phyloP scores from a whole-genome alignment of 1,139 yeast genomes.

The Geotrichum siamense region DNA sequence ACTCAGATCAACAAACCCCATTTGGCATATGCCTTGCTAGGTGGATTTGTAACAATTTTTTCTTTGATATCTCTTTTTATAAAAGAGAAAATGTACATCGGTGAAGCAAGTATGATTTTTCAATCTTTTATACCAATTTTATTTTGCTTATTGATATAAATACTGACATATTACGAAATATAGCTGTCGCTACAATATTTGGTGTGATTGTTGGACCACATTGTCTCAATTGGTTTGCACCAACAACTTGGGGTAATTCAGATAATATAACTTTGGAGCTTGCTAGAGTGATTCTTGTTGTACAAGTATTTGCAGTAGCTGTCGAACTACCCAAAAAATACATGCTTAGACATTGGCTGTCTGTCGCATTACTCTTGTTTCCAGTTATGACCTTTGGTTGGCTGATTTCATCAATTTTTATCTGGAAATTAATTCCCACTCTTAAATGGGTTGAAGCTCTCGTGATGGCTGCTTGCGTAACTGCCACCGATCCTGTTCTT shows the following conservation, averaged over 20 bases:
- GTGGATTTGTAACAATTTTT: constrained; percentile 79
- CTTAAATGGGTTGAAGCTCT: constrained; percentile 70
- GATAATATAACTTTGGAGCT: constrained; percentile 83
- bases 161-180: neutral
- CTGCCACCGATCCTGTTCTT: constrained; percentile 96
- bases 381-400: constrained; percentile 97
- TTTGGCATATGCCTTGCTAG: constrained; percentile 87
- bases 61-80: constrained; percentile 86
- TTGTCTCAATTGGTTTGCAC: constrained; percentile 82
- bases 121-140: too few species aligned
- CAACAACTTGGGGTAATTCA: constrained; percentile 83
- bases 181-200: constrained; percentile 74
- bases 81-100: constrained; percentile 81
- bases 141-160: neutral
- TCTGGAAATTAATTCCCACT: constrained; percentile 79
- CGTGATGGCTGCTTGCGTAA: constrained; percentile 82
- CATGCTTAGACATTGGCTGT: constrained; percentile 87
- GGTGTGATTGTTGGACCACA: constrained; percentile 94
- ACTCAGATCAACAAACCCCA: constrained; percentile 54
- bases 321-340: constrained; percentile 93
- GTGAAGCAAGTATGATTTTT: constrained; percentile 66
- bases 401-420: constrained; percentile 77
- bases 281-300: constrained; percentile 78
- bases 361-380: constrained; percentile 66
- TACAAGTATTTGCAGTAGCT: constrained; percentile 95